Evolutionary conservation across 768 basidiomycete genomes (phyloP), one percentile per base, ranked within the genome.

Genomic region (Kwoniella sp.): DNA sequence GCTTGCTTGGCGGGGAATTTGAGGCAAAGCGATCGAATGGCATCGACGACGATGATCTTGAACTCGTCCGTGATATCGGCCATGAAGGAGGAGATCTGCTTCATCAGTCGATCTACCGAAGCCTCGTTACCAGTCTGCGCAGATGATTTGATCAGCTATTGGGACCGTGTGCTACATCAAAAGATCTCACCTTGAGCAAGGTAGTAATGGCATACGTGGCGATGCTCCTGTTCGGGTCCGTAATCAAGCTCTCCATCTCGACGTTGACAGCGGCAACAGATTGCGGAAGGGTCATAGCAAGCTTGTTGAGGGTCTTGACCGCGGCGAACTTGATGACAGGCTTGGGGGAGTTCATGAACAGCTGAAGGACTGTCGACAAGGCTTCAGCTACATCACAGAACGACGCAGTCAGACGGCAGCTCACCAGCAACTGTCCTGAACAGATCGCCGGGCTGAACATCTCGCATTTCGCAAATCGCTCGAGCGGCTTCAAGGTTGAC

Each of bases 191-290:
- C 83, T 98, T 98, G 70, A 99, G 85, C 22, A 99, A 78, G 0
- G 95, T 98, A 2, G 95, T 99, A 63, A 99, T 99, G 10, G 95
- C 93, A 70, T 96, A 98, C 1, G 93, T 99, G 0, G 95, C 95
- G 46, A 98, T 89, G 65, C 89, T 90, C 59, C 95, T 81, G 77
- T 99, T 99, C 31, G 85, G 77, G 72, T 99, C 95, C 25, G 91
- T 86, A 69, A 99, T 98, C 67, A 98, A 81, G 73, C 84, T 89
- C 79, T 98, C 95, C 62, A 99, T 82, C 73, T 99, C 95, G 41
- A 95, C 82, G 67, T 99, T 99, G 80, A 90, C 95, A 2, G 83
- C 81, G 6, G 89, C 85, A 39, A 98, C 95, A 65, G 84, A 86
- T 29, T 81, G 69, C 10, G 95, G 92, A 60, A 96, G 87, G 3